Percentiles rank a stretch among this genome's conserved stretches.
These are phyloP conservation scores for Byssochlamys sp. DNA, from an alignment of 2,329 filamentous ascomycete genomes.

Conservation along the genomic window DNA sequence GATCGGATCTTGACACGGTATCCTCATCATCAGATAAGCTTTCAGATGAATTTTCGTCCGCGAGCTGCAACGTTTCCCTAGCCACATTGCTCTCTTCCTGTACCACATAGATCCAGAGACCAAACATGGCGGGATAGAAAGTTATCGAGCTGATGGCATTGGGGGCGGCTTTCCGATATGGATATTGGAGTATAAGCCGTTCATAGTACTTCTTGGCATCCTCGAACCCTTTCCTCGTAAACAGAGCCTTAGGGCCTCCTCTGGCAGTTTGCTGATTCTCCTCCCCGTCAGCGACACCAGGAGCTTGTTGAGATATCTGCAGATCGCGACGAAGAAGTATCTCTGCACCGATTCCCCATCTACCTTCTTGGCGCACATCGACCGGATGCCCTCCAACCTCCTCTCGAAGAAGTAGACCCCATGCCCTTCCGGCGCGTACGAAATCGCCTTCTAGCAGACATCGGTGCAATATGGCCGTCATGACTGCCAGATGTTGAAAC, in stretches of 20 bases:
- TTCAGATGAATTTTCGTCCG: conserved; percentile 14
- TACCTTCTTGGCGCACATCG: conserved; percentile 58
- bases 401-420: conserved; percentile 61
- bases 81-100: conserved; percentile 50
- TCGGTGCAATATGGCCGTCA: conserved; percentile 62
- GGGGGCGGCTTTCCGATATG: conserved; percentile 55
- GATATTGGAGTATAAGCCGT: conserved; percentile 64
- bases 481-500: conserved; percentile 51
- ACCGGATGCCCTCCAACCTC: conserved; percentile 48
- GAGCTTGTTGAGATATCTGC: conserved; percentile 12
- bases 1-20: conserved; percentile 13
- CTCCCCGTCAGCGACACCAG: neutral
- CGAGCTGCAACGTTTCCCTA: conserved; percentile 25
- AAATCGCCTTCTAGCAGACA: conserved; percentile 65
- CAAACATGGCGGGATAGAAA: conserved; percentile 74
- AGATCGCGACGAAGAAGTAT: conserved; percentile 56
- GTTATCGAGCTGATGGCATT: conserved; percentile 56
- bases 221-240: conserved; percentile 44
- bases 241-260: conserved; percentile 18
- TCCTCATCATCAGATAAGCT: conserved; percentile 25
- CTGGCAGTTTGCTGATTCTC: conserved; percentile 4
- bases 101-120: conserved; percentile 68
- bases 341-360: conserved; percentile 80
- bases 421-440: conserved; percentile 61
- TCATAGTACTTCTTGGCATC: conserved; percentile 64